Conservation (phyloP, 2,329 filamentous ascomycete species). For the Albophoma yamanashiensis region DNA sequence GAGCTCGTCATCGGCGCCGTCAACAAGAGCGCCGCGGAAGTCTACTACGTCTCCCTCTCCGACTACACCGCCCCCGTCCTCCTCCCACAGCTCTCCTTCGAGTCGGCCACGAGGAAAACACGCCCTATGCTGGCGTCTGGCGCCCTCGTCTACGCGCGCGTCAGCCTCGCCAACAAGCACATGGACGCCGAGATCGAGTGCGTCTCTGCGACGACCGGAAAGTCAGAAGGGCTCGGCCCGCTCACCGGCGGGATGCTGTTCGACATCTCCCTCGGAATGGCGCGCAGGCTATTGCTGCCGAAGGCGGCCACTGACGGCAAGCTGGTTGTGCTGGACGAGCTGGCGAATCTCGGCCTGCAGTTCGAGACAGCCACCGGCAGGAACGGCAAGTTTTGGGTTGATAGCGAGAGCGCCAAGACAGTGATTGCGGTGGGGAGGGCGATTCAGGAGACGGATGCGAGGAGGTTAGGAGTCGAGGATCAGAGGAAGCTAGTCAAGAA, state of each 20-base stretch:
- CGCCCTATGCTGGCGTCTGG: slow-evolving; percentile 66
- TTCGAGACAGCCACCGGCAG: slow-evolving; percentile 92
- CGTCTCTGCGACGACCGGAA: slow-evolving; percentile 75
- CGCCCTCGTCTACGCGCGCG: slow-evolving; percentile 79
- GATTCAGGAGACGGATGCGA: slow-evolving; percentile 66
- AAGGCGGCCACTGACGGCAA: slow-evolving; percentile 50
- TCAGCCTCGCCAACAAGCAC: slow-evolving; percentile 66
- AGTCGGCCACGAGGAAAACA: slow-evolving; percentile 85
- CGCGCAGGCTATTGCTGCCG: slow-evolving; percentile 64
- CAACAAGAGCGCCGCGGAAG: slow-evolving; percentile 62
- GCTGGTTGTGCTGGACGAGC: slow-evolving; percentile 65
- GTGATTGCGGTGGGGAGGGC: slow-evolving; percentile 72
- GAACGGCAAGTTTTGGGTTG: slow-evolving; percentile 89
- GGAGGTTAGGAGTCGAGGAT: slow-evolving; percentile 48
- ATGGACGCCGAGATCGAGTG: slow-evolving; percentile 89
- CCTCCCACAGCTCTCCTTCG: slow-evolving; percentile 84
- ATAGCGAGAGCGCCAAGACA: slow-evolving; percentile 62
- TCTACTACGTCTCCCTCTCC: slow-evolving; percentile 70
- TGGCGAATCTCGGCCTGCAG: slow-evolving; percentile 64
- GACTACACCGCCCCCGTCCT: slow-evolving; percentile 53
- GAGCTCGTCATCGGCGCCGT: slow-evolving; percentile 87
- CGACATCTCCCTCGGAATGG: slow-evolving; percentile 66
- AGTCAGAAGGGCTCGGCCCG: slow-evolving; percentile 77
- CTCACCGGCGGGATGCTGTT: slow-evolving; percentile 82
- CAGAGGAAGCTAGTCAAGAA: slow-evolving; percentile 62